Evolutionary conservation across 345 rosid genomes (phyloP).

Genomic region (Gossypium herbaceum): DNA sequence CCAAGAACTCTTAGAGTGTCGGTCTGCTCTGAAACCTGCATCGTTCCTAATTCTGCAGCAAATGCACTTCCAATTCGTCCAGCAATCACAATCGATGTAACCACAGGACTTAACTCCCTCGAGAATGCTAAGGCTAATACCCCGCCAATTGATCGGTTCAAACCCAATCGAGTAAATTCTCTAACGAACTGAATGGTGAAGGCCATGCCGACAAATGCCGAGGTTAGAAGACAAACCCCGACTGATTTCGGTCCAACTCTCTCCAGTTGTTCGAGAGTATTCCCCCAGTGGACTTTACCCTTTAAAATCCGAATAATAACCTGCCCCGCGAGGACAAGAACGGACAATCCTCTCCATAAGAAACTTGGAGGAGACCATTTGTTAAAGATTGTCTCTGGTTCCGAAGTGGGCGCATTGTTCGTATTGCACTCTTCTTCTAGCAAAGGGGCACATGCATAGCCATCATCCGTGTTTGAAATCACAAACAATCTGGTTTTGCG

Average conservation of each 20-base stretch:
- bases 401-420: constrained; percentile 5
- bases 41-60: constrained; percentile 15
- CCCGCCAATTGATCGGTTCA: constrained; percentile 70
- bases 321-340: constrained; percentile 61
- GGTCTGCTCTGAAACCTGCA: constrained; percentile 84
- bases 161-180: constrained; percentile 69
- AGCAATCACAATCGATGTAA: constrained; percentile 70
- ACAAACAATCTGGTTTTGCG: constrained; percentile 31
- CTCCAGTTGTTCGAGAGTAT: constrained; percentile 27
- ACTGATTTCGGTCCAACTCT: constrained; percentile 75
- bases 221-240: constrained; percentile 72
- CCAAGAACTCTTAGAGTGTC: constrained; percentile 70
- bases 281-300: background rate
- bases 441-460: constrained; percentile 32
- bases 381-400: constrained; percentile 27
- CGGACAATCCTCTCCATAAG: constrained; percentile 69
- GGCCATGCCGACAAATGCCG: constrained; percentile 84
- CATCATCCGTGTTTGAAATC: constrained; percentile 39
- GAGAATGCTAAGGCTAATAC: constrained; percentile 76
- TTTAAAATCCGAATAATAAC: constrained; percentile 30
- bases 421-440: constrained; percentile 24
- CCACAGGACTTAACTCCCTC: constrained; percentile 77
- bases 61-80: constrained; percentile 32
- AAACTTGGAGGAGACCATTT: constrained; percentile 62
- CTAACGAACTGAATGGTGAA: constrained; percentile 80